phyloP scores from a whole-genome alignment of 768 basidiomycete species.

The Agaricus sinodeliciosus region DNA sequence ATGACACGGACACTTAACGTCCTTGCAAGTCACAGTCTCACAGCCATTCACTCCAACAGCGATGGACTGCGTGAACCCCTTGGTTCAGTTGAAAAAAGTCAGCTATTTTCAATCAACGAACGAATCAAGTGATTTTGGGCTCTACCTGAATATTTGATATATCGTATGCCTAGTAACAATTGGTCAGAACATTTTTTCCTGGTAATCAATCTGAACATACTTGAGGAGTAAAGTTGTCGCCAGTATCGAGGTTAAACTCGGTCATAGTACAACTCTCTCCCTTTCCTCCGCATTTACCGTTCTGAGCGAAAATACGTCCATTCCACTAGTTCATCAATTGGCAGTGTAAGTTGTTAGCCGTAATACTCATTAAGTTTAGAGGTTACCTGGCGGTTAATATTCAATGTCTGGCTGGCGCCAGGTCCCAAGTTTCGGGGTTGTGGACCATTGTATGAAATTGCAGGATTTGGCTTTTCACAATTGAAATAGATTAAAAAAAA shows the following conservation, averaged over 20 bases:
- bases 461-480: slow-evolving; percentile 20
- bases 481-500: too few relatives aligned
- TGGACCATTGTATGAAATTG: slow-evolving; percentile 26
- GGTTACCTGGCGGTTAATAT: slow-evolving; percentile 22
- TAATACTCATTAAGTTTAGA: neutral
- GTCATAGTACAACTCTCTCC: slow-evolving; percentile 33
- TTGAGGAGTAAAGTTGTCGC: slow-evolving; percentile 21
- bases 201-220: slow-evolving; percentile 4
- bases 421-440: slow-evolving; percentile 24
- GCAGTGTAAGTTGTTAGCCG: neutral
- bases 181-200: neutral
- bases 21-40: slow-evolving; percentile 32
- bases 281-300: slow-evolving; percentile 27
- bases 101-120: neutral
- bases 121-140: too few relatives aligned
- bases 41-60: slow-evolving; percentile 28
- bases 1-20: slow-evolving; percentile 28
- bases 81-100: neutral
- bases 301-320: slow-evolving; percentile 33
- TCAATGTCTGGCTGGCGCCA: slow-evolving; percentile 22
- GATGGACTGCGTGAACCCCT: slow-evolving; percentile 33
- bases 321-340: slow-evolving; percentile 26
- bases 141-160: slow-evolving; percentile 34
- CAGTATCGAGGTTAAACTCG: slow-evolving; percentile 34
- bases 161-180: slow-evolving; percentile 27